Conservation (phyloP, 2,329 filamentous ascomycete species). For the Cercospora sp. region DNA sequence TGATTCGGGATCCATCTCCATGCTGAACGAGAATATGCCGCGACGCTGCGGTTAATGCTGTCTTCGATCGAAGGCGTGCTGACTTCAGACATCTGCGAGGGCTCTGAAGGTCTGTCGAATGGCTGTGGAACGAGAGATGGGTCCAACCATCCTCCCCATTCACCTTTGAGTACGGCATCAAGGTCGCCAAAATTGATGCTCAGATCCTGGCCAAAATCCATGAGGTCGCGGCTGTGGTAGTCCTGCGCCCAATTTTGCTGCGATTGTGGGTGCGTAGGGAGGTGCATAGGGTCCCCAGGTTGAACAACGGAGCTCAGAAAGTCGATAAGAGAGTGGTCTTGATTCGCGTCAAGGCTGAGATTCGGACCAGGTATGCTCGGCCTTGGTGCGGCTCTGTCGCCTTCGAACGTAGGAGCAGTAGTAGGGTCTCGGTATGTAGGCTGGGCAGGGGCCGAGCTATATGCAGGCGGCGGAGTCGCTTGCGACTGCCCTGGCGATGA, state of each 20-base stretch:
- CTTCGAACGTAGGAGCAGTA: background rate
- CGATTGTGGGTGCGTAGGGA: background rate
- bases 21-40: constrained; percentile 26
- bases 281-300: constrained; percentile 4
- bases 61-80: constrained; percentile 25
- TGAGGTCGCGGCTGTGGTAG: constrained; percentile 24
- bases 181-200: constrained; percentile 27
- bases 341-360: background rate
- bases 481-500: constrained; percentile 8
- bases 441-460: background rate
- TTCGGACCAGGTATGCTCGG: background rate
- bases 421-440: background rate
- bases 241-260: constrained; percentile 22
- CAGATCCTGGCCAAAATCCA: constrained; percentile 28
- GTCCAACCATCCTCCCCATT: constrained; percentile 26
- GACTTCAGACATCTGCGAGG: constrained; percentile 10
- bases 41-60: constrained; percentile 26
- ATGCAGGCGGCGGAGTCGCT: background rate
- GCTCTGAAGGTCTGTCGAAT: constrained; percentile 12
- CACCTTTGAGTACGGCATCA: constrained; percentile 21
- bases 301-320: constrained; percentile 24
- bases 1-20: constrained; percentile 26
- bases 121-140: constrained; percentile 15
- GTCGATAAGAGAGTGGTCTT: constrained; percentile 23
- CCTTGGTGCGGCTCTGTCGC: constrained; percentile 3